These are phyloP conservation scores for Paracoccidioides lutzii DNA, from an alignment of 2,329 filamentous ascomycete genomes.

Conservation along the genomic window DNA sequence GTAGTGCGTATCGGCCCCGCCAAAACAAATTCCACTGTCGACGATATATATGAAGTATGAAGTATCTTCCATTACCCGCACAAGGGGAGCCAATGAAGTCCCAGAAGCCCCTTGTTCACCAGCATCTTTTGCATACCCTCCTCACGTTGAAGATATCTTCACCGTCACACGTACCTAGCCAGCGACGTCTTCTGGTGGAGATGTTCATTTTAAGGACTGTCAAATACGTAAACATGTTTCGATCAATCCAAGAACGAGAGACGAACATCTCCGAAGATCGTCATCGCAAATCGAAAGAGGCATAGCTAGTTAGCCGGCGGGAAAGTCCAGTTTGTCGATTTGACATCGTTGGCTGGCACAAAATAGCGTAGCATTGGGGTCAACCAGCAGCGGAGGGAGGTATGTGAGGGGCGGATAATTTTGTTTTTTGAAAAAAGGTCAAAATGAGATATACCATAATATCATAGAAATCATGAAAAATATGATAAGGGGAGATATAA, in stretches of 20 bases:
- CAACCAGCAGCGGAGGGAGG: neutral
- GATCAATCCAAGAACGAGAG: neutral
- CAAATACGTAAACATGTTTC: neutral
- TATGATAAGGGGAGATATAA: slow-evolving; percentile 8
- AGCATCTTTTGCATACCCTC: too few species aligned
- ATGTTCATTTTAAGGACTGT: neutral
- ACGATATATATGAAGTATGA: slow-evolving; percentile 1
- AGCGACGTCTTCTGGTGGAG: neutral
- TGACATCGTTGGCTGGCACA: neutral
- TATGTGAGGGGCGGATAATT: neutral
- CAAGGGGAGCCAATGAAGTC: neutral
- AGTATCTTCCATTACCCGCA: neutral
- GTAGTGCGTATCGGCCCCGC: neutral
- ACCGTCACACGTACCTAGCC: too few species aligned
- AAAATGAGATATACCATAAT: slow-evolving; percentile 12
- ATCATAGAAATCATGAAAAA: slow-evolving; percentile 10
- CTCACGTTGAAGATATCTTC: too few species aligned
- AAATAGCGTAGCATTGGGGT: neutral
- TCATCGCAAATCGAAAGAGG: neutral
- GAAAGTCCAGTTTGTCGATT: neutral
- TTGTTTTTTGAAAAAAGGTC: neutral
- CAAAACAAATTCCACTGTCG: slow-evolving; percentile 1
- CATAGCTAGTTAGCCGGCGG: neutral
- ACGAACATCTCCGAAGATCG: neutral
- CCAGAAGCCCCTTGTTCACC: too few species aligned